These are phyloP conservation scores for Apiospora aurea DNA, from an alignment of 2,329 filamentous ascomycete genomes.

Conservation along the genomic window DNA sequence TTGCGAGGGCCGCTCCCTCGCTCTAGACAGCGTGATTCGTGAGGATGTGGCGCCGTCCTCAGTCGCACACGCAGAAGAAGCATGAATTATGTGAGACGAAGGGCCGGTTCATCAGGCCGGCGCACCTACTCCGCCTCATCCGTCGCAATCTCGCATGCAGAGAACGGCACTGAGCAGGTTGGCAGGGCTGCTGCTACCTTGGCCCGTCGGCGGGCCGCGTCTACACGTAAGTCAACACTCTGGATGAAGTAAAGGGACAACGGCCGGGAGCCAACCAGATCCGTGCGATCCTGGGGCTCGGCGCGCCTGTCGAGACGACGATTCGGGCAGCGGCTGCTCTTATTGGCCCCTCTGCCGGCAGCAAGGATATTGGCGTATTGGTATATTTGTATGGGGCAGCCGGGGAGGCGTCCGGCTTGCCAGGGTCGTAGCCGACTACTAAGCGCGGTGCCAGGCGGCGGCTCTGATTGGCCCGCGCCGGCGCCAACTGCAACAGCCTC, in stretches of 20 bases:
- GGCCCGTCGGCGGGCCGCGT: conserved; percentile 39
- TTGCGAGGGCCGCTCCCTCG: background rate
- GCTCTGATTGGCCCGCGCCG: conserved; percentile 12
- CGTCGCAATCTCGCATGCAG: conserved; percentile 33
- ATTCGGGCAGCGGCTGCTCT: conserved; percentile 23
- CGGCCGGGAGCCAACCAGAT: conserved; percentile 39
- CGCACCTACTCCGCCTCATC: conserved; percentile 34
- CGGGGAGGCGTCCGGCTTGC: conserved; percentile 5
- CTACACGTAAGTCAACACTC: conserved; percentile 27
- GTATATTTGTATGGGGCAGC: background rate
- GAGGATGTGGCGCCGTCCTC: background rate
- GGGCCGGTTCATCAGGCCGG: background rate
- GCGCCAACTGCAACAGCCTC: conserved; percentile 20
- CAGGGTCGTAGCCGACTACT: background rate
- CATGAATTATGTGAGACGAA: background rate
- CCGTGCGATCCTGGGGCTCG: conserved; percentile 31
- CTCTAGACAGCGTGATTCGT: background rate
- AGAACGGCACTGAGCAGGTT: background rate
- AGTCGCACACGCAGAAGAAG: background rate
- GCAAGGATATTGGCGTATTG: too few species aligned
- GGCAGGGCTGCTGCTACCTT: background rate
- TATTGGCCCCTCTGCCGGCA: conserved; percentile 24
- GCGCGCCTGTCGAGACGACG: conserved; percentile 33
- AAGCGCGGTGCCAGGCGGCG: conserved; percentile 13
- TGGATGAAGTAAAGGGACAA: conserved; percentile 21